phyloP scores from a whole-genome alignment of 352 stramenopile genomes.

The Aphanomyces stellatus region DNA sequence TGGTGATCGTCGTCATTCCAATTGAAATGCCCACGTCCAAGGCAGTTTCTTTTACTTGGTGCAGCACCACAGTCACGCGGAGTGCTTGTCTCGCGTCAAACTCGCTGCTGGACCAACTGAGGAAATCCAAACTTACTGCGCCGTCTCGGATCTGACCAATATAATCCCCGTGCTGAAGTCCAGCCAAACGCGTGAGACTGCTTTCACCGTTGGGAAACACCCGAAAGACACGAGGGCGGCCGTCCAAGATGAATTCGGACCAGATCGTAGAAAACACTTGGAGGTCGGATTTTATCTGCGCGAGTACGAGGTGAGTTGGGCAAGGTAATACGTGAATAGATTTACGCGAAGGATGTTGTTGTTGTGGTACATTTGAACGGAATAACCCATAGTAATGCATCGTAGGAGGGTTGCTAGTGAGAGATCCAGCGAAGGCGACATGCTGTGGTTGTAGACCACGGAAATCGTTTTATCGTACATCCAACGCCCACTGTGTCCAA shows the following conservation, averaged over 20 bases:
- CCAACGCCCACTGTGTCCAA: constrained; percentile 7
- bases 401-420: neutral
- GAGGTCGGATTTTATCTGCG: neutral
- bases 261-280: neutral
- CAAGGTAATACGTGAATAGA: neutral
- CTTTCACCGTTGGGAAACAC: constrained; percentile 48
- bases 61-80: no score
- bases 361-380: neutral
- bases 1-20: no score
- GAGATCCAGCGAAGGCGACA: neutral
- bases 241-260: constrained; percentile 40
- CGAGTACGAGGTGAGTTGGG: neutral
- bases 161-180: constrained; percentile 47
- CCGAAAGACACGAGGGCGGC: constrained; percentile 51
- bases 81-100: no score
- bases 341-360: neutral
- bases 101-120: neutral
- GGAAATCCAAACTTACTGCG: neutral
- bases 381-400: constrained; percentile 8
- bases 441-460: neutral
- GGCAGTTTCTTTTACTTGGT: no score
- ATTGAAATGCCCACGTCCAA: no score
- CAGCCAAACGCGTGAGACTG: constrained; percentile 24
- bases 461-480: constrained; percentile 7
- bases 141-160: constrained; percentile 12